Conservation (phyloP, 1,284 basidiomycete species). For the Tilletia horrida region DNA sequence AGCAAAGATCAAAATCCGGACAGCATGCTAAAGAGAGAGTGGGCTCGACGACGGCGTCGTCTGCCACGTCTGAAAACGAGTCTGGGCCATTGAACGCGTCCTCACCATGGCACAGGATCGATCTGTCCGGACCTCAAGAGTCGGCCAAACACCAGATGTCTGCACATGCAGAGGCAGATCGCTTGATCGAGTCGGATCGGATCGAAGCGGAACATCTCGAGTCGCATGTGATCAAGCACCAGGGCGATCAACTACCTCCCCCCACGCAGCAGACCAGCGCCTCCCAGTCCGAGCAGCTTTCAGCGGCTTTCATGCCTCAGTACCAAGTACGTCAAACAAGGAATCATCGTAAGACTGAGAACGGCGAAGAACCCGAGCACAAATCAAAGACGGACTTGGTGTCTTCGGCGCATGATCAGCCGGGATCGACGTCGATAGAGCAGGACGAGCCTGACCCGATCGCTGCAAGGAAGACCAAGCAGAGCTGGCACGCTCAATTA, state of each 20-base stretch:
- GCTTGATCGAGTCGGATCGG: constrained; percentile 5
- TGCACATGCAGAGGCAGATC: constrained; percentile 8
- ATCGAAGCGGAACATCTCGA: constrained; percentile 8
- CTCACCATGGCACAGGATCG: not conserved
- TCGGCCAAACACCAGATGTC: not conserved
- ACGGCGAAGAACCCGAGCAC: too few species aligned
- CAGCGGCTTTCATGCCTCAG: constrained; percentile 4
- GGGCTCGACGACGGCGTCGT: not conserved
- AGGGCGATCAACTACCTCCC: not conserved
- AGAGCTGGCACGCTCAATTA: not conserved
- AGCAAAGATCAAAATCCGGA: not conserved
- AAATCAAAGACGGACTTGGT: too few species aligned
- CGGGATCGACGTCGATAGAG: not conserved
- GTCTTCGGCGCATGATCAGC: too few species aligned
- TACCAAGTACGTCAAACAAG: not conserved
- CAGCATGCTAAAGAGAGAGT: not conserved
- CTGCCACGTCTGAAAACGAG: not conserved
- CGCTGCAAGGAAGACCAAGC: not conserved
- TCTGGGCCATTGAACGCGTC: not conserved
- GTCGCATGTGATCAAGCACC: not conserved
- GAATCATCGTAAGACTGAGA: too few species aligned
- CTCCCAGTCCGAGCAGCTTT: not conserved
- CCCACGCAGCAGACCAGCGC: too few species aligned
- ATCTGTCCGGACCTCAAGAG: not conserved
- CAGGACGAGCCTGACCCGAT: not conserved